Conservation (phyloP, 2,329 filamentous ascomycete genomes). For the Arthrobotrys sphaeroides region DNA sequence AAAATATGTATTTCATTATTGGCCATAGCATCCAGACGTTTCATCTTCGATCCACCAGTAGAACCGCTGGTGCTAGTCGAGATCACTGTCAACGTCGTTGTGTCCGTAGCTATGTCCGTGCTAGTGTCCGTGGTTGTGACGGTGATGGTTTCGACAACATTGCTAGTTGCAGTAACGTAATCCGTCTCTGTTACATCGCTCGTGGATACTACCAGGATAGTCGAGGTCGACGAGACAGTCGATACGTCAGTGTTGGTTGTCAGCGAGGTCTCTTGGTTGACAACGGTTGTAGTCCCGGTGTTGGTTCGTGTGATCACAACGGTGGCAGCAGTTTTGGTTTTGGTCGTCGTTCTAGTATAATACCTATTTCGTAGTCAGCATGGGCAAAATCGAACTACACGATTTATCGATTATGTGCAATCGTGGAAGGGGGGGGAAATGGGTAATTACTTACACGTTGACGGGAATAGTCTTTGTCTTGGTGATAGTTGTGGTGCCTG, state of each 20-base stretch:
- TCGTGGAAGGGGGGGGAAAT: not conserved
- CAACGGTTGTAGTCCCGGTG: not conserved
- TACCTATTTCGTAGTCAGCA: not conserved
- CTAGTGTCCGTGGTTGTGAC: not conserved
- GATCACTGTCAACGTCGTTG: not conserved
- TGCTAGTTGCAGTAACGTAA: not conserved
- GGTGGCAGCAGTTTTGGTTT: not conserved
- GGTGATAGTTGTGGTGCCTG: not conserved
- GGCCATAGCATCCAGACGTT: not conserved
- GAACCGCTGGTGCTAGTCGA: not conserved
- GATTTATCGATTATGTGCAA: no score
- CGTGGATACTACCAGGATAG: not conserved
- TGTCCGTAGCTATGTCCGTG: not conserved
- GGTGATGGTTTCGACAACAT: not conserved
- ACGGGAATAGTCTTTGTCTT: conserved; percentile 10
- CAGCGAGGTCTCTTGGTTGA: not conserved
- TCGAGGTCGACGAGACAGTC: not conserved
- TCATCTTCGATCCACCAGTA: not conserved
- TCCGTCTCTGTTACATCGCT: not conserved
- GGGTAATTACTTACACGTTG: not conserved
- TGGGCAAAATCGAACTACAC: no score
- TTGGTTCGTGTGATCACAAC: not conserved
- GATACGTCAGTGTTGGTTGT: not conserved
- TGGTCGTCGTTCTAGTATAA: not conserved
- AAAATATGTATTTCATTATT: not conserved